Base-by-base conservation (phyloP, 2,329 filamentous ascomycete species). In the Paecilomyces formosus region DNA sequence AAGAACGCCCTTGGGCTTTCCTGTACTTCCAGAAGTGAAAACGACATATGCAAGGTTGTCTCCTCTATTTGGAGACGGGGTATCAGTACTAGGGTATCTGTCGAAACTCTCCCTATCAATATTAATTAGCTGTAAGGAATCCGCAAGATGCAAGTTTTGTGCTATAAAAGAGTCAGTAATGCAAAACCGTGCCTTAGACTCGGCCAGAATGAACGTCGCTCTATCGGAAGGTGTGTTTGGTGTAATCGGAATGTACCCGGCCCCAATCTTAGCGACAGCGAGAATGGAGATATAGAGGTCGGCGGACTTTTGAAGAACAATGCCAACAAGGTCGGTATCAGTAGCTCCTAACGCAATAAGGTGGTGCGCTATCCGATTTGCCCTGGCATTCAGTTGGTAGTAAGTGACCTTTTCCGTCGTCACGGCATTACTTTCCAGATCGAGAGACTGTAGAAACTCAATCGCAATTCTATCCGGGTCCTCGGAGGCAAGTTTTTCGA, bases 11-110 rank as follows among this genome's bases (percentile, higher is more conserved):
- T 96, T 95, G 0, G 90, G 91, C 1, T 78, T 79, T 0, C 90
- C 91, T 0, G 90, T 95, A 45, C 88, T 93, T 3, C 92, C 92
- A 24, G 89, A 92, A 0, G 90, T 95, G 70, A 89, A 95, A 1
- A 95, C 86, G 18, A 89, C 84, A 68, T 95, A 95, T 6, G 89
- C 87, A 2, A 89, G 69, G 13, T 85, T 76, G 1, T 79, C 76
- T 0, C 77, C 61, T 35, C 52, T 56, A 56, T 64, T 52, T 12
- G 53, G 54, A 21, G 53, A 51, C 8, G 53, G 54, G 35, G 61
- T 33, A 53, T 64, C 63, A 18, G 53, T 55, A 13, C 64, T 59
- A 15, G 57, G 30, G 39, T 57, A 63, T 9, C 61, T 55, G 22
- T 64, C 55, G 11, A 66, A 26, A 39, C 59, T 59, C 8, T 60